A percentile compares a stretch with the other conserved stretches of the same genome.
phyloP scores from a whole-genome alignment of 2,329 filamentous ascomycete genomes.

The Fusarium udum region DNA sequence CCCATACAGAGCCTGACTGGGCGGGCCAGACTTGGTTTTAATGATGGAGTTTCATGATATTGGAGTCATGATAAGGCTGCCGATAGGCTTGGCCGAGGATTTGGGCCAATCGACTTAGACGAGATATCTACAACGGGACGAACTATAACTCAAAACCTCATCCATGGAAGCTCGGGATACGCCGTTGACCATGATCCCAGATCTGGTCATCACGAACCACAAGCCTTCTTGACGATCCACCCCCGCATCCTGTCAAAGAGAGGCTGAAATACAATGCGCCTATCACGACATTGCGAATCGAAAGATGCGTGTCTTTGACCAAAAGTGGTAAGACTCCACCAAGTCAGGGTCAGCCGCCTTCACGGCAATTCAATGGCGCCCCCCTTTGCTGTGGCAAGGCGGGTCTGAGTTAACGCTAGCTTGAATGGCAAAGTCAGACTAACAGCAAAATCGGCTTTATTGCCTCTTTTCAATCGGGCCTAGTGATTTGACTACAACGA shows the following conservation, averaged over 20 bases:
- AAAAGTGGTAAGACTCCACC: conserved; percentile 33
- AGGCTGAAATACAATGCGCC: conserved; percentile 15
- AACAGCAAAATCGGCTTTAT: conserved; percentile 20
- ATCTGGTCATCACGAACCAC: conserved; percentile 15
- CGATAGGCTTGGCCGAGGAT: background rate
- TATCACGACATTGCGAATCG: conserved; percentile 6
- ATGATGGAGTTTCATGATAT: conserved; percentile 11
- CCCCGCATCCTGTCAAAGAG: conserved; percentile 31
- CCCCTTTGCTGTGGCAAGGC: conserved; percentile 20
- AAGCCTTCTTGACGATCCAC: conserved; percentile 33
- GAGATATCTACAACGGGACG: conserved; percentile 1
- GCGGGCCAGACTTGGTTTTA: conserved; percentile 54
- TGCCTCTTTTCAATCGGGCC: conserved; percentile 32
- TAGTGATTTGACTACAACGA: conserved; percentile 26
- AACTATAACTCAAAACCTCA: conserved; percentile 13
- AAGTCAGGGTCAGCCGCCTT: conserved; percentile 7
- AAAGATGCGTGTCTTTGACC: conserved; percentile 28
- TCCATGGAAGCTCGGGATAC: background rate
- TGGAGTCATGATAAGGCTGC: conserved; percentile 17
- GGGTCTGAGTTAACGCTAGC: conserved; percentile 27
- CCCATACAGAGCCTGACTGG: conserved; percentile 71
- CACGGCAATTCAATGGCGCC: conserved; percentile 18
- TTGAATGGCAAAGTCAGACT: conserved; percentile 31
- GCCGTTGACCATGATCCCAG: background rate
- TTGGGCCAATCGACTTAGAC: conserved; percentile 29